phyloP scores from a whole-genome alignment of 352 stramenopile species.

The Phytophthora hybrid region DNA sequence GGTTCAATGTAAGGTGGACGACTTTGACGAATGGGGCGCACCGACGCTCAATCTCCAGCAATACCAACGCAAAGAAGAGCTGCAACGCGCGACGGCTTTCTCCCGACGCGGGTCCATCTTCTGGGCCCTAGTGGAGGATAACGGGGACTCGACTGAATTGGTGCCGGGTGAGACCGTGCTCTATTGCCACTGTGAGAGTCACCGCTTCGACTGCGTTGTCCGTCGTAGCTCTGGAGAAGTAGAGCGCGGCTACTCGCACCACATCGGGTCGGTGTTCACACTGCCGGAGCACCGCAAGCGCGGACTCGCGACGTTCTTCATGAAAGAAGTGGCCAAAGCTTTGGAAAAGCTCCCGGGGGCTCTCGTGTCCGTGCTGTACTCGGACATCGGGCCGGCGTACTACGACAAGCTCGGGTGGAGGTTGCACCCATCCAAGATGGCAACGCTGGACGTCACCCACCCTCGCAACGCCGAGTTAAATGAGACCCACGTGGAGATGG shows the following conservation, averaged over 20 bases:
- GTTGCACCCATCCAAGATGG: constrained; percentile 56
- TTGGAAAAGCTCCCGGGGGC: constrained; percentile 39
- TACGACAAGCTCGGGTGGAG: constrained; percentile 73
- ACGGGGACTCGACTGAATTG: constrained; percentile 27
- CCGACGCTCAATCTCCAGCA: constrained; percentile 43
- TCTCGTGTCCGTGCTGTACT: constrained; percentile 66
- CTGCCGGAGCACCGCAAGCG: constrained; percentile 52
- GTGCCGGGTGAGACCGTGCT: constrained; percentile 32
- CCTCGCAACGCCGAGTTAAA: constrained; percentile 15
- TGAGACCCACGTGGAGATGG: constrained; percentile 2
- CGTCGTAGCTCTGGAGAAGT: constrained; percentile 44
- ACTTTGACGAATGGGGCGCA: constrained; percentile 57
- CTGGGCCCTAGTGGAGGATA: constrained; percentile 68
- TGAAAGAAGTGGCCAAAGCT: constrained; percentile 45
- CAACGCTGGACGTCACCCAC: constrained; percentile 38
- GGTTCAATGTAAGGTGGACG: constrained; percentile 53
- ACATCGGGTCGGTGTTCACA: constrained; percentile 78
- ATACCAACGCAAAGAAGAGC: constrained; percentile 60
- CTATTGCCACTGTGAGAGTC: constrained; percentile 67
- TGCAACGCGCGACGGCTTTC: constrained; percentile 60
- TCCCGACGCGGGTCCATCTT: constrained; percentile 66
- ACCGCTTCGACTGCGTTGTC: constrained; percentile 61
- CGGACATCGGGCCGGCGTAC: constrained; percentile 71
- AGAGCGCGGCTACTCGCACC: constrained; percentile 55
- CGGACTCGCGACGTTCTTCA: constrained; percentile 61